Evolutionary conservation across 2,329 filamentous ascomycete species (phyloP), one percentile per base, ranked within the genome.

Genomic region (Cryphonectria carpinicola): DNA sequence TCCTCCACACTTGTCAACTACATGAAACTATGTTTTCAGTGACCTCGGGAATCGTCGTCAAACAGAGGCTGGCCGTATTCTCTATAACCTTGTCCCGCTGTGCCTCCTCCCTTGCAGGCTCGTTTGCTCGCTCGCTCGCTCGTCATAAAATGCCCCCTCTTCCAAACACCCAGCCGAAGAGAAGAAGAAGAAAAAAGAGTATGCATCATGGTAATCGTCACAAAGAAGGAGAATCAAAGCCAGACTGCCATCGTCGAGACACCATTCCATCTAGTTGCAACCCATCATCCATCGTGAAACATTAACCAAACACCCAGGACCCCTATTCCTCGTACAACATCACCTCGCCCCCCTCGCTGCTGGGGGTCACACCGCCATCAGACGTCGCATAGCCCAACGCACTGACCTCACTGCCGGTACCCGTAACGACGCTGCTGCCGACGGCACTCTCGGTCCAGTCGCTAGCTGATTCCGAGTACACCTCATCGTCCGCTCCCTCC

Each of bases 391-490:
- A 65, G 11, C 66, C 66, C 13, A 70, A 43, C 37, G 64, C 68
- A 6, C 65, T 68, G 49, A 67, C 66, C 56, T 67, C 68, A 25
- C 70, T 79, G 75, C n/a, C 71, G 8, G 71, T 78, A 17, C 75
- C 74, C 17, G 68, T 74, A 17, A 52, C 71, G 7, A 72, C 68
- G 49, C 70, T 66, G 8, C 70, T 72, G 39, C 76, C 80, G 39
- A 79, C 76, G 5, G 76, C 81, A 70, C 83, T 85, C 75, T 83
- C 84, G 3, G 84, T 85, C 82, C 83, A 87, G 70, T 87, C 83
- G 71, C 84, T 86, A 39, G 78, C 80, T 76, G 75, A 77, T 19
- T 81, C 81, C 2, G 80, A 82, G 70, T 78, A 80, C 37, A 65
- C 71, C 52, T 71, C 71, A 28, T 71, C 70, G 46, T 65, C 65